These are phyloP conservation scores for Taphrina wiesneri DNA, from an alignment of 1,139 yeast species.

Conservation along the genomic window DNA sequence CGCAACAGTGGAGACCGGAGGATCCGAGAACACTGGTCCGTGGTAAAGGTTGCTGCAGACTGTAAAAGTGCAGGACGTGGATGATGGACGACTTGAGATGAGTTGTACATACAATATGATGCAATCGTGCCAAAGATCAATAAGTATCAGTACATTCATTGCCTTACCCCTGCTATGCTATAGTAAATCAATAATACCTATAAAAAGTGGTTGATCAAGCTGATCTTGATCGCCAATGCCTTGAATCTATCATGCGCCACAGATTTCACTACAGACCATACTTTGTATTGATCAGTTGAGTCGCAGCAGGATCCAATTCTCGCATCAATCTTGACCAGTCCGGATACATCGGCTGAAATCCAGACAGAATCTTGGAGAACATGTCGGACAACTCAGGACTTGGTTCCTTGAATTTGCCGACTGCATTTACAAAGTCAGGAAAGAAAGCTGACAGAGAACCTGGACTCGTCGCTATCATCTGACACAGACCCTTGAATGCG, in stretches of 20 bases:
- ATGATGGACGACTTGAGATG: no score
- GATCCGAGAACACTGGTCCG: neutral
- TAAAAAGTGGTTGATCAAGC: neutral
- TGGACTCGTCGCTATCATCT: constrained; percentile 65
- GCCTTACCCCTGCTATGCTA: constrained; percentile 6
- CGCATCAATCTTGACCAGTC: constrained; percentile 25
- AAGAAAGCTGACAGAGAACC: constrained; percentile 59
- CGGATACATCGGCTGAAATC: constrained; percentile 31
- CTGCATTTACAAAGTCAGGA: constrained; percentile 61
- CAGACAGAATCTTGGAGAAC: constrained; percentile 38
- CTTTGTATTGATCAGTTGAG: constrained; percentile 20
- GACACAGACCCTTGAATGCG: constrained; percentile 74
- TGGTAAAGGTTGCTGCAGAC: neutral
- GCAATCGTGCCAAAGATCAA: neutral
- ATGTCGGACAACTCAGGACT: constrained; percentile 45
- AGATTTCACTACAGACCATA: neutral
- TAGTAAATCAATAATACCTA: neutral
- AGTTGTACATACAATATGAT: no score
- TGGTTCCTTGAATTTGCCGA: constrained; percentile 59
- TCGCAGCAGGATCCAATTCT: constrained; percentile 20
- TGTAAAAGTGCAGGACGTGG: no score
- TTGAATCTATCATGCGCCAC: neutral
- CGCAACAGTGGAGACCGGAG: neutral
- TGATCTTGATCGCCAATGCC: neutral
- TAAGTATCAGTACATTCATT: neutral